phyloP scores from a whole-genome alignment of 2,329 filamentous ascomycete species.

The Penicillium palitans region DNA sequence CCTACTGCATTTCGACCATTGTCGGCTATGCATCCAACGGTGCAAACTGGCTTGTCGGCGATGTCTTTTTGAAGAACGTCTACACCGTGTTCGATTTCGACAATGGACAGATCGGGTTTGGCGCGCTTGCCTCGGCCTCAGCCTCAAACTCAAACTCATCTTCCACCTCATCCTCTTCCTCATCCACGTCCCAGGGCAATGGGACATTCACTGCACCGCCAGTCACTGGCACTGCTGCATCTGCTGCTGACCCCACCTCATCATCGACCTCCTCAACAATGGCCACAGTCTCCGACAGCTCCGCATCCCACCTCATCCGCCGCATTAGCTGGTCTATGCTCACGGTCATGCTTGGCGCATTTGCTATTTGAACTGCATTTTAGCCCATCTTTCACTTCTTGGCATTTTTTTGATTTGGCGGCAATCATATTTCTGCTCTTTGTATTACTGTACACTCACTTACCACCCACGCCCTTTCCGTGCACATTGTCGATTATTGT shows the following conservation, averaged over 20 bases:
- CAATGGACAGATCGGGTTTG: constrained; percentile 42
- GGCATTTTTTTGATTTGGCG: constrained; percentile 4
- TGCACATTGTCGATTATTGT: neutral
- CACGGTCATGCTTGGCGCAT: constrained; percentile 10
- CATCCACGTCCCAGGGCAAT: constrained; percentile 8
- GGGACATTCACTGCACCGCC: constrained; percentile 16
- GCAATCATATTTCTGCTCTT: constrained; percentile 2
- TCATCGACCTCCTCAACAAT: constrained; percentile 10
- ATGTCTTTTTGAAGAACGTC: constrained; percentile 85
- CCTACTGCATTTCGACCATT: constrained; percentile 65
- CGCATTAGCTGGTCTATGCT: constrained; percentile 21
- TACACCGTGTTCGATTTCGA: constrained; percentile 84
- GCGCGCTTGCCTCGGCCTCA: constrained; percentile 18
- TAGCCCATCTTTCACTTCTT: constrained; percentile 6
- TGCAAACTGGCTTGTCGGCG: constrained; percentile 74
- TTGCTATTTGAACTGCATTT: constrained; percentile 15
- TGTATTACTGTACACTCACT: constrained; percentile 6
- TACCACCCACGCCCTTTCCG: neutral
- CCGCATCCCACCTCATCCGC: constrained; percentile 15
- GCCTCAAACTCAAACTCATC: neutral
- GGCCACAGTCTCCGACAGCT: constrained; percentile 9
- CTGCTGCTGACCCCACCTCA: constrained; percentile 5
- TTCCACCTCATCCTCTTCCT: neutral
- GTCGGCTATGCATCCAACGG: constrained; percentile 69
- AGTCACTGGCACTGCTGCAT: constrained; percentile 12